These are phyloP conservation scores for Physaria fendleri DNA, from an alignment of 345 rosid species.

Conservation along the genomic window DNA sequence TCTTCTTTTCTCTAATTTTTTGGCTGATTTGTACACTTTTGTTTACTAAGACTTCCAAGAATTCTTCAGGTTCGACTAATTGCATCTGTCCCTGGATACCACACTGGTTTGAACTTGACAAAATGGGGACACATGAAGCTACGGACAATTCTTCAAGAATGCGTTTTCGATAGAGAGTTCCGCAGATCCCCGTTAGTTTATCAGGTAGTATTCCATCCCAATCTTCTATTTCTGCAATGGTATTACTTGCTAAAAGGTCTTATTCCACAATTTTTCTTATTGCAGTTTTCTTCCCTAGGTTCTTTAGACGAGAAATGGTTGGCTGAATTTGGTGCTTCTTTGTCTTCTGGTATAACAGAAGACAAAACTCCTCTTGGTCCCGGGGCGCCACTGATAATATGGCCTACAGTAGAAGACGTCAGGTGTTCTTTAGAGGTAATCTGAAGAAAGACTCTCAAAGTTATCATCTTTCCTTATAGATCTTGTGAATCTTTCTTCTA, in stretches of 20 bases:
- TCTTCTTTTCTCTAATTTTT: slow-evolving; percentile 5
- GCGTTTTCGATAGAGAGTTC: slow-evolving; percentile 67
- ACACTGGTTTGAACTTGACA: slow-evolving; percentile 60
- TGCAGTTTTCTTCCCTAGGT: slow-evolving; percentile 94
- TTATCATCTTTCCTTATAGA: not conserved
- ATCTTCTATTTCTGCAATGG: not conserved
- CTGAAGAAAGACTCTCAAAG: slow-evolving; percentile 1
- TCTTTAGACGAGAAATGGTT: slow-evolving; percentile 95
- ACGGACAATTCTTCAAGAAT: slow-evolving; percentile 59
- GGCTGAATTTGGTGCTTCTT: slow-evolving; percentile 68
- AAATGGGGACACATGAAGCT: slow-evolving; percentile 98
- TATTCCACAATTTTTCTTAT: not conserved
- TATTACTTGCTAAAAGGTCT: not conserved
- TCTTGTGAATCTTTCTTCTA: slow-evolving; percentile 12
- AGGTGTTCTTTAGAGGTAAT: slow-evolving; percentile 90
- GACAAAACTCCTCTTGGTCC: slow-evolving; percentile 72
- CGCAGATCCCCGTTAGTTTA: slow-evolving; percentile 73
- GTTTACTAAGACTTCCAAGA: not conserved
- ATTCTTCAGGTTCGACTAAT: slow-evolving; percentile 63
- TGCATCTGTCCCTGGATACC: slow-evolving; percentile 96
- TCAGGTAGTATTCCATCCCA: slow-evolving; percentile 50
- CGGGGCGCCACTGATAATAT: slow-evolving; percentile 70
- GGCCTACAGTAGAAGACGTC: slow-evolving; percentile 95
- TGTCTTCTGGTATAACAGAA: slow-evolving; percentile 77
- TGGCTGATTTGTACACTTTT: not conserved